Evolutionary conservation across 1,139 yeast species (phyloP), one percentile per base, ranked within the genome.

Genomic region (Casaregolazyma suthepensis): DNA sequence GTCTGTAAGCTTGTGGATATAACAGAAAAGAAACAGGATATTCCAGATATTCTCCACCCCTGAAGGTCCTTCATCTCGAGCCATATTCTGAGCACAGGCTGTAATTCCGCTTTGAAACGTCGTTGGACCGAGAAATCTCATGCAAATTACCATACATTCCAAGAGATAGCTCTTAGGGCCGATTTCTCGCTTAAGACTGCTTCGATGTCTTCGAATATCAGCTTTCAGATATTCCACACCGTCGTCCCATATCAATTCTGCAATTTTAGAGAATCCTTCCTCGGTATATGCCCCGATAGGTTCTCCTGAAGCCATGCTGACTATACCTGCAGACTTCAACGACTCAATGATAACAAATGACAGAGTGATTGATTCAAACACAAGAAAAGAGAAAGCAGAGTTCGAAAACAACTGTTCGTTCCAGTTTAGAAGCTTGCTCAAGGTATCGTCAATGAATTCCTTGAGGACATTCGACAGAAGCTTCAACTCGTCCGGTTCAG

Each of bases 101-200:
- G 49, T 35, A n/a, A 46, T 10, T 5, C 35, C 40, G 15, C 40
- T 38, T 15, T 20, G 19, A 38, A 46, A 37, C 12, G 23, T 37
- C 2, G 38, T 15, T 13, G 19, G 20, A 12, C 18, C 31, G n/a
- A 46, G 26, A 10, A 18, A 26, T 20, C 40, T 18, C 43, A 46
- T 37, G 10, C 52, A 20, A 31, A 52, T 35, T n/a, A 44, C 48
- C 15, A 54, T 15, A 9, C 48, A 46, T 35, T 56, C 59, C 31
- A 54, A 26, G 4, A 51, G 35, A 51, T 56, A 56, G 43, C 54
- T 54, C 9, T 48, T 20, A n/a, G 45, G 18, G 6, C 51, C n/a
- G 9, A 56, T 50, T 6, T 35, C 26, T 17, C 56, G 40, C 46
- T 48, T 49, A 46, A 49, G 44, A 23, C 51, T 48, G 50, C 49